A percentile compares a stretch with the other conserved stretches of the same genome.
Evolutionary conservation across 768 basidiomycete species (phyloP).

Genomic region (Austroboletus festivus): DNA sequence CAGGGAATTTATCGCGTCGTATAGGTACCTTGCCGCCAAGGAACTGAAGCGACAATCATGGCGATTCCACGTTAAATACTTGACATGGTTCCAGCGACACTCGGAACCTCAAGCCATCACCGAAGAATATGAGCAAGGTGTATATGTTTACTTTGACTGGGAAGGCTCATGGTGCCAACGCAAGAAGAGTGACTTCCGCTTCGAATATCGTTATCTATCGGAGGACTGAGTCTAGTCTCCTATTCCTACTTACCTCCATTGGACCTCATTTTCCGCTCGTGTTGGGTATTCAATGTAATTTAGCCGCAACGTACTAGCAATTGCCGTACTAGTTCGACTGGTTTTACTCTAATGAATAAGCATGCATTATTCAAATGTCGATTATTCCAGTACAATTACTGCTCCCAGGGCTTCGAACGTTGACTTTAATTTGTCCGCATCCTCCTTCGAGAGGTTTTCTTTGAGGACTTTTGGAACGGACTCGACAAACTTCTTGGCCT

Average conservation of each 20-base stretch:
- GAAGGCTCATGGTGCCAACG: conserved; percentile 98
- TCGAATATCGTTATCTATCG: conserved; percentile 91
- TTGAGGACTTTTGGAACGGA: conserved; percentile 89
- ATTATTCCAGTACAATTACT: conserved; percentile 79
- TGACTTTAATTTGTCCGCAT: conserved; percentile 93
- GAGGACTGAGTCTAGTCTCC: conserved; percentile 49
- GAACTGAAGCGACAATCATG: conserved; percentile 97
- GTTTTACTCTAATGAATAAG: conserved; percentile 15
- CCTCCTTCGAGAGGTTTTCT: conserved; percentile 94
- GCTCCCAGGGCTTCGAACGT: conserved; percentile 89
- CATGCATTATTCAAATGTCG: conserved; percentile 11
- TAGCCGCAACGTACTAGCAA: conserved; percentile 21
- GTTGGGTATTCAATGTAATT: conserved; percentile 24
- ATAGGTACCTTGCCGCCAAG: conserved; percentile 90
- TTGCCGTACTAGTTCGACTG: conserved; percentile 13
- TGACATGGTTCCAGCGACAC: conserved; percentile 99
- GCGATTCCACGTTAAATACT: conserved; percentile 98
- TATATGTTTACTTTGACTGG: conserved; percentile 99
- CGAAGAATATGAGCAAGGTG: conserved; percentile 98
- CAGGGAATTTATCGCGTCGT: not conserved
- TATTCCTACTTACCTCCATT: conserved; percentile 1
- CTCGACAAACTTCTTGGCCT: conserved; percentile 99
- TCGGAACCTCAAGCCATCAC: conserved; percentile 98
- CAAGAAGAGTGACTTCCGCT: conserved; percentile 97
- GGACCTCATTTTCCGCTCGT: conserved; percentile 1